Evolutionary conservation across 352 stramenopile genomes (phyloP).

Genomic region (Globisporangium splendens): DNA sequence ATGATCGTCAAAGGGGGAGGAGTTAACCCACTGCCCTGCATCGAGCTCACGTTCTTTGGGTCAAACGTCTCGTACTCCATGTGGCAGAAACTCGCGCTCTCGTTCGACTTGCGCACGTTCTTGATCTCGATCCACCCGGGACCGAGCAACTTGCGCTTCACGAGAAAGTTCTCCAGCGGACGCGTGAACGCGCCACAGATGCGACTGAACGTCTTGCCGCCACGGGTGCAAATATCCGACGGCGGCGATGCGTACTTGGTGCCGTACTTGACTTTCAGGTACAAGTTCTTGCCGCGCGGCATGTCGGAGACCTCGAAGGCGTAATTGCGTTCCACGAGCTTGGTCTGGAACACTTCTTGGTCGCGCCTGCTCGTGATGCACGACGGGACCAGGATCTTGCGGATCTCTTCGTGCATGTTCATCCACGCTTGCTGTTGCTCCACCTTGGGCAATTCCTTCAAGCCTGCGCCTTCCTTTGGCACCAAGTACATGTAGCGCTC

Average conservation of each 20-base stretch:
- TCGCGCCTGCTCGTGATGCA: constrained; percentile 73
- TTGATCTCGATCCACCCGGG: constrained; percentile 97
- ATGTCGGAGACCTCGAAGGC: constrained; percentile 96
- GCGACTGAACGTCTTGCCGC: constrained; percentile 90
- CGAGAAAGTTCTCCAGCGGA: constrained; percentile 96
- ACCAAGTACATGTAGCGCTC: constrained; percentile 96
- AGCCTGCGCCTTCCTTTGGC: constrained; percentile 30
- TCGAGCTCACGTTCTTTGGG: constrained; percentile 87
- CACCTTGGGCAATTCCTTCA: constrained; percentile 89
- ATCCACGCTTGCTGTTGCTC: constrained; percentile 87
- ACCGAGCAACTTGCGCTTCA: constrained; percentile 97
- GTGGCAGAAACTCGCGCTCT: constrained; percentile 90
- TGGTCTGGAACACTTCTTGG: constrained; percentile 90
- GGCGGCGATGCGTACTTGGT: constrained; percentile 88
- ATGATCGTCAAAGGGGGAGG: constrained; percentile 94
- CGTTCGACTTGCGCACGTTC: constrained; percentile 66
- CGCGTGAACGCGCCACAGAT: constrained; percentile 95
- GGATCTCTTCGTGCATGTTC: constrained; percentile 88
- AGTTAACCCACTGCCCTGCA: constrained; percentile 60
- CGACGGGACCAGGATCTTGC: constrained; percentile 86
- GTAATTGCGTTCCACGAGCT: constrained; percentile 96
- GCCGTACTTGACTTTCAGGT: constrained; percentile 98
- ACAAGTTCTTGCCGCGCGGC: constrained; percentile 93
- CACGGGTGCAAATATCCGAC: constrained; percentile 77
- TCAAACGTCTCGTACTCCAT: constrained; percentile 92